These are phyloP conservation scores for Biscogniauxia sp. DNA, from an alignment of 2,329 filamentous ascomycete genomes.

Conservation along the genomic window DNA sequence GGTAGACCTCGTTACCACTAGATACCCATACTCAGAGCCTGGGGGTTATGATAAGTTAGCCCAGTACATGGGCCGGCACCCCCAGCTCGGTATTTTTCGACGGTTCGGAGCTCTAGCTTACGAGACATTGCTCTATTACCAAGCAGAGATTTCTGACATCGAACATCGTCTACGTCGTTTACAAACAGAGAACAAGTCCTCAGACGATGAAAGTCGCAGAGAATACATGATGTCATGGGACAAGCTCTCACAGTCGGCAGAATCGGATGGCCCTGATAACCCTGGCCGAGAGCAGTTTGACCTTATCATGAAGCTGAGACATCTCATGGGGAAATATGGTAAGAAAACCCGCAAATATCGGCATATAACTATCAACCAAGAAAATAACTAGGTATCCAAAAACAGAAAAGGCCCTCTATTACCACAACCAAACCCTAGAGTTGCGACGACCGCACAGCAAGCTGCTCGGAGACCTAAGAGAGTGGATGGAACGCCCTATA, in stretches of 20 bases:
- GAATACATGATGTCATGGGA: conserved; percentile 1
- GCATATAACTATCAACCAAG: neutral
- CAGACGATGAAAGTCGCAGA: neutral
- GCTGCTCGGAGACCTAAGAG: conserved; percentile 9
- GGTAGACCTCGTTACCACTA: neutral
- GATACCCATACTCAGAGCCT: neutral
- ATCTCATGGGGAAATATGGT: conserved; percentile 14
- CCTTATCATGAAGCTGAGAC: conserved; percentile 13
- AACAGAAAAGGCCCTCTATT: conserved; percentile 8
- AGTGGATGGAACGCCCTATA: conserved; percentile 10
- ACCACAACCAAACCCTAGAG: neutral
- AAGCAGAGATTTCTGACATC: conserved; percentile 11
- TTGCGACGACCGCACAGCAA: conserved; percentile 10
- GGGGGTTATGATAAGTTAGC: conserved; percentile 12
- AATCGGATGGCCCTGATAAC: neutral
- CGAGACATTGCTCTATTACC: conserved; percentile 8
- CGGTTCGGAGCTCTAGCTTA: conserved; percentile 10
- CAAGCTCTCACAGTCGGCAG: conserved; percentile 3
- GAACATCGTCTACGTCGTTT: conserved; percentile 2
- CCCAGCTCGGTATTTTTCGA: conserved; percentile 11
- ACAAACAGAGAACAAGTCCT: neutral
- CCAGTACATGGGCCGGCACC: conserved; percentile 9
- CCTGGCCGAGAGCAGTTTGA: conserved; percentile 9
- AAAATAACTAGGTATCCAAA: neutral
- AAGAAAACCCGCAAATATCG: neutral